phyloP scores from a whole-genome alignment of 148 eudicot species.

The Suaeda aralocaspica region DNA sequence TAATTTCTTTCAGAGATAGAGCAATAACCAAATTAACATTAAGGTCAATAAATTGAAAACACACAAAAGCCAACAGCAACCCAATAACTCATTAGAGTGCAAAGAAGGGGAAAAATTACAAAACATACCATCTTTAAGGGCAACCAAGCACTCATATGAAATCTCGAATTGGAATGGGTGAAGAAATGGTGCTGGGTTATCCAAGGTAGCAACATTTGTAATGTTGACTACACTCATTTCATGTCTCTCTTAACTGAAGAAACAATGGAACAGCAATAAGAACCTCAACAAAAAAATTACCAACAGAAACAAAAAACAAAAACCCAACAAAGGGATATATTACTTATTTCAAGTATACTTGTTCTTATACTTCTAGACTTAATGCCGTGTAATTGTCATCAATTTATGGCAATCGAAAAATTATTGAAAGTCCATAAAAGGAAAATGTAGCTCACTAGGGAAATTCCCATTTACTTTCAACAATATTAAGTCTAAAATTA shows the following conservation, averaged over 20 bases:
- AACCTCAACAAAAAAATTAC: background rate
- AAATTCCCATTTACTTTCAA: background rate
- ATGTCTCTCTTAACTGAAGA: slow-evolving; percentile 12
- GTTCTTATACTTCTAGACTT: too few species aligned
- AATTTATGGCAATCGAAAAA: background rate
- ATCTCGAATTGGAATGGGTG: slow-evolving; percentile 32
- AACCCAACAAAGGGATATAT: background rate
- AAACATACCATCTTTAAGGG: slow-evolving; percentile 29
- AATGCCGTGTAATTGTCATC: too few species aligned
- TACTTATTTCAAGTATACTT: background rate
- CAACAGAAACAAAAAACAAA: background rate
- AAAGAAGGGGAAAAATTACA: background rate
- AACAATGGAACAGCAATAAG: background rate
- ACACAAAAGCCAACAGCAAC: background rate
- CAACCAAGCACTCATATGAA: slow-evolving; percentile 29
- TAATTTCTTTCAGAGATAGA: too few species aligned
- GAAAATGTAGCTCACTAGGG: background rate
- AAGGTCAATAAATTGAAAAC: background rate
- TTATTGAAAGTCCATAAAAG: background rate
- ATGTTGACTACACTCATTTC: slow-evolving; percentile 33
- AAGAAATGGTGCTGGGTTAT: slow-evolving; percentile 32
- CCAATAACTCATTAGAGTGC: background rate
- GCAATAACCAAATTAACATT: background rate
- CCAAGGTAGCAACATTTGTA: slow-evolving; percentile 34
- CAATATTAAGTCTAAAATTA: background rate